Evolutionary conservation across 2,329 filamentous ascomycete genomes (phyloP), one percentile per base, ranked within the genome.

Genomic region (Fusarium hainanense): DNA sequence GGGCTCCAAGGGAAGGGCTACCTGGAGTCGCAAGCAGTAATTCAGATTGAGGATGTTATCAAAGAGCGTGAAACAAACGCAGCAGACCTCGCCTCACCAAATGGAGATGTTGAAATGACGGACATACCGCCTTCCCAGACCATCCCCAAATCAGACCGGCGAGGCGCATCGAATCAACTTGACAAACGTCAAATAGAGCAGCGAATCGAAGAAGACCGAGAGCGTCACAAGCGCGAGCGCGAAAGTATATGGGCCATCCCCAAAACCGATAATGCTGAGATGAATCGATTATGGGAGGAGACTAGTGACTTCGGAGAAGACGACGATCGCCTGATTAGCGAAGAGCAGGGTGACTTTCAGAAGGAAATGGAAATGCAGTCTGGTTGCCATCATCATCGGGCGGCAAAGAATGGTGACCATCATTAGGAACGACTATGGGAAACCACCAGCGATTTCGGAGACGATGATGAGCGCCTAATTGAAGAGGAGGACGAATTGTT

Each of bases 161-260:
- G 74, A 62, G 75, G 69, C 47, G 77, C 68, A 61, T 75, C 78
- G 7, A 79, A 81, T 28, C 79, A 82, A 18, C 79, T 96, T 54
- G 93, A 98, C 76, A 96, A 95, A 81, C 88, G 92, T 58, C 93
- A 97, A 81, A 92, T 98, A 55, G 94, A 98, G 81, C 94, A 98
- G 82, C 87, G 96, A 42, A 97, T 99, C 68, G 97, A 99, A 74
- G 97, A 99, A 81, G 96, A 99, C 79, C 86, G 96, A 6, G 96
- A 99, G 79, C 85, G 96, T 44, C 97, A 99, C 80, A 99, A 99
- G 84, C 85, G 95, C 44, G 84, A 95, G 75, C 85, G 96, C 23
- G 96, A 99, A 82, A 94, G 90, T 74, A 97, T 97, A 68, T 99
- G 97, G 96, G 93, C 94, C 1, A 90, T 97, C 4, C 88, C 88